Conservation (phyloP, 345 rosid species). For the Populus davidiana region DNA sequence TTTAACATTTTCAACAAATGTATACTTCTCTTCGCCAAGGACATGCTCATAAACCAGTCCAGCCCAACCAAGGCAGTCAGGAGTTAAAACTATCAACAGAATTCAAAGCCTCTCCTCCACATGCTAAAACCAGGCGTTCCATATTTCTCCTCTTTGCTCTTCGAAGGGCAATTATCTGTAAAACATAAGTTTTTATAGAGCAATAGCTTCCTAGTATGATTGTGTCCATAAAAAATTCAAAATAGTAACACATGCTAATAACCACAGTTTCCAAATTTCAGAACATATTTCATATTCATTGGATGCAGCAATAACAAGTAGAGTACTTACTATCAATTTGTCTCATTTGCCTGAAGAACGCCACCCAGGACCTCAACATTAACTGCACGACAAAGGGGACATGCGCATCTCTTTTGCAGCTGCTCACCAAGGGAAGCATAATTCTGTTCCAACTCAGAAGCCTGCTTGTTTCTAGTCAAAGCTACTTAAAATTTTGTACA, state of each 20-base stretch:
- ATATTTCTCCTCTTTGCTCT: too few species aligned
- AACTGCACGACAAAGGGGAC: conserved; percentile 54
- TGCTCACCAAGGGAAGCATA: conserved; percentile 50
- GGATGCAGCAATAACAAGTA: conserved; percentile 2
- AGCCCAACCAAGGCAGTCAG: too few species aligned
- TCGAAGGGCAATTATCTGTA: too few species aligned
- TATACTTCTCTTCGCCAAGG: too few species aligned
- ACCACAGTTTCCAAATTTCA: background rate
- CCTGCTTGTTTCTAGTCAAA: conserved; percentile 60
- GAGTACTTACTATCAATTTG: conserved; percentile 35
- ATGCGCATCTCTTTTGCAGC: conserved; percentile 56
- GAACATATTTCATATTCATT: background rate
- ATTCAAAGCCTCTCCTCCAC: too few species aligned
- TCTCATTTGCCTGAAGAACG: conserved; percentile 44
- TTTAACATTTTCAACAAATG: too few species aligned
- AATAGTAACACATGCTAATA: background rate
- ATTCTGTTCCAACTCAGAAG: conserved; percentile 51
- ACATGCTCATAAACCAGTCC: too few species aligned
- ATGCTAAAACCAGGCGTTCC: too few species aligned
- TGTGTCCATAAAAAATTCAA: background rate
- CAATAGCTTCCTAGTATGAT: conserved; percentile 3
- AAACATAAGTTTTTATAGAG: too few species aligned
- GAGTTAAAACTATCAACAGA: too few species aligned
- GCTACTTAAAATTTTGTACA: conserved; percentile 17
- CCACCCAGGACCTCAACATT: conserved; percentile 52